A percentile compares a stretch with the other conserved stretches of the same genome.
Conservation (phyloP, 257 asterid genomes). For the Nicotiana otophora region DNA sequence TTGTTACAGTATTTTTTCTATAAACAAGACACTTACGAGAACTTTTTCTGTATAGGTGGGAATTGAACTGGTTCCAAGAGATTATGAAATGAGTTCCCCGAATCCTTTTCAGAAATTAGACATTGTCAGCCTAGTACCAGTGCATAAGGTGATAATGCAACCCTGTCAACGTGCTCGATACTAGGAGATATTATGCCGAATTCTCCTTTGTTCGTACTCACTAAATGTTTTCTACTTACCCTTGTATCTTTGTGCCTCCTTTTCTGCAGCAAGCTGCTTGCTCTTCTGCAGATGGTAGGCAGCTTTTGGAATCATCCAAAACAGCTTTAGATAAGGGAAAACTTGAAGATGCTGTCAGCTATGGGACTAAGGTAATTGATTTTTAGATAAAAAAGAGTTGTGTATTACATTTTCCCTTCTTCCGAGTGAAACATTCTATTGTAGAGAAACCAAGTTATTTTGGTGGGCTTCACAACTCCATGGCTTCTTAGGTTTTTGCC, state of each 20-base stretch:
- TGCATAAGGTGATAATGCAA: conserved; percentile 61
- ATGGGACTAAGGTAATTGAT: conserved; percentile 80
- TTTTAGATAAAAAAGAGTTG: not conserved
- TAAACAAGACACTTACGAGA: not conserved
- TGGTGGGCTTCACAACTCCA: not conserved
- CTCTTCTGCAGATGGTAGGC: conserved; percentile 96
- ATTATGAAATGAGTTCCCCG: conserved; percentile 76
- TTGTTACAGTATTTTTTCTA: not conserved
- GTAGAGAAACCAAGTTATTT: not conserved
- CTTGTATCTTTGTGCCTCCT: not conserved
- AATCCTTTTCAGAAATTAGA: conserved; percentile 72
- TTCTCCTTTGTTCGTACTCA: not conserved
- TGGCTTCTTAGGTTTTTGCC: not conserved
- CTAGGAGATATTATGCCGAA: not conserved
- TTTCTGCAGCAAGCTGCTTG: conserved; percentile 77
- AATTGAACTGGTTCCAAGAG: conserved; percentile 83
- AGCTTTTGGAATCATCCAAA: conserved; percentile 88
- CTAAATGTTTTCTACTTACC: conserved; percentile 4
- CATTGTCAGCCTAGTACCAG: conserved; percentile 81
- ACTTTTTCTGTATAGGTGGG: conserved; percentile 61
- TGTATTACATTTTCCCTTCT: not conserved
- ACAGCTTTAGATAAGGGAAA: conserved; percentile 96
- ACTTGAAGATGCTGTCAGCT: conserved; percentile 89
- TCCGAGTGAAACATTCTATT: not conserved
- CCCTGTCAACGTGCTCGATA: not conserved